Percentiles rank a stretch among this genome's conserved stretches.
These are phyloP conservation scores for Trametes polyzona DNA, from an alignment of 1,284 basidiomycete genomes.

Conservation along the genomic window DNA sequence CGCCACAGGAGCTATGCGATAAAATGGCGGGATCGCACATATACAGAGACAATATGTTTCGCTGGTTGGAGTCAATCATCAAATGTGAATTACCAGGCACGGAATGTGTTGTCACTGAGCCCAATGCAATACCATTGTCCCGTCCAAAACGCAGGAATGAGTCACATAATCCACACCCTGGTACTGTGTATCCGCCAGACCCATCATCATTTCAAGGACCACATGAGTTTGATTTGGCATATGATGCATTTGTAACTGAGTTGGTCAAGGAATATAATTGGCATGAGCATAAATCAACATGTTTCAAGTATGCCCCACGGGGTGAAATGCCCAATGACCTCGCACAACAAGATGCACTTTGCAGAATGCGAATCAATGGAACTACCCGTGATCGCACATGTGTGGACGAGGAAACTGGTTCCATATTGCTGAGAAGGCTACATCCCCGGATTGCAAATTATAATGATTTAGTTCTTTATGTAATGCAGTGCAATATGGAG, in stretches of 20 bases:
- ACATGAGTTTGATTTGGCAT: not conserved
- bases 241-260: not conserved
- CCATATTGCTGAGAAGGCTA: constrained; percentile 22
- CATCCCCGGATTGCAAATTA: constrained; percentile 31
- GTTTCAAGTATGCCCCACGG: constrained; percentile 19
- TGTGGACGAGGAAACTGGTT: constrained; percentile 14
- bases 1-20: constrained; percentile 10
- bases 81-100: constrained; percentile 12
- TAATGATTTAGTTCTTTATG: constrained; percentile 26
- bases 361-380: not conserved
- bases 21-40: not conserved
- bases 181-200: not conserved
- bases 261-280: constrained; percentile 17
- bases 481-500: constrained; percentile 35
- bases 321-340: not conserved
- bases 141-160: not conserved
- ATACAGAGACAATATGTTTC: not conserved
- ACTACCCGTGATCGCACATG: not conserved
- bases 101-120: not conserved
- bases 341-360: not conserved
- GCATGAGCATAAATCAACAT: constrained; percentile 22
- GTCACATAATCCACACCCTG: not conserved
- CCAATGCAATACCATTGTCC: not conserved
- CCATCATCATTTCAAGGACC: not conserved
- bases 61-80: constrained; percentile 7